Conservation (phyloP, 306 rosid species). For the Ceratonia siliqua region DNA sequence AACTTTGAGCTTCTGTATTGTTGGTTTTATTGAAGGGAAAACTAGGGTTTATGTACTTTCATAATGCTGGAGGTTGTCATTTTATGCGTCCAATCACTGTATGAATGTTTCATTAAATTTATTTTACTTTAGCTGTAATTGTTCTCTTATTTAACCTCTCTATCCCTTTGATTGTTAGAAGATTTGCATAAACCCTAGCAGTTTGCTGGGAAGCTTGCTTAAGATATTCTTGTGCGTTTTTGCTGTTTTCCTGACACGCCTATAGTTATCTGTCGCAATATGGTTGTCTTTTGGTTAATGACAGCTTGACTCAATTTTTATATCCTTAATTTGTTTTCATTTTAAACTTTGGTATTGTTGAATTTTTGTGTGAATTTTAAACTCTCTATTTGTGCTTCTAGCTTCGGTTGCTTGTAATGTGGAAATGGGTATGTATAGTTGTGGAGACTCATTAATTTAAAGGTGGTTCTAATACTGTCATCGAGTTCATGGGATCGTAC, state of each 20-base stretch:
- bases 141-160: not conserved
- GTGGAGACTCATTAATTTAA: slow-evolving; percentile 36
- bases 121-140: not conserved
- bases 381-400: slow-evolving; percentile 8
- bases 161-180: slow-evolving; percentile 9
- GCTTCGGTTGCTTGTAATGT: slow-evolving; percentile 20
- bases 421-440: slow-evolving; percentile 31
- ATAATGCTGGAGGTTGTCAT: slow-evolving; percentile 19
- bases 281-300: slow-evolving; percentile 6
- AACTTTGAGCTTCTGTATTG: slow-evolving; percentile 1
- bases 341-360: not conserved
- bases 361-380: slow-evolving; percentile 10
- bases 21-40: slow-evolving; percentile 29
- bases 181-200: slow-evolving; percentile 41
- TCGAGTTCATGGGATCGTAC: slow-evolving; percentile 45
- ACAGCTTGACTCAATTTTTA: slow-evolving; percentile 4
- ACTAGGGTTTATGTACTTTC: slow-evolving; percentile 52
- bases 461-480: slow-evolving; percentile 29
- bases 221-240: slow-evolving; percentile 12
- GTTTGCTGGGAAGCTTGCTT: slow-evolving; percentile 20
- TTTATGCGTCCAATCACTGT: slow-evolving; percentile 38
- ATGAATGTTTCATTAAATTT: not conserved
- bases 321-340: not conserved
- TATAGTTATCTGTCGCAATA: not conserved
- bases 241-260: not conserved